Base-by-base conservation (phyloP, 140 eudicot genomes). In the Anethum foeniculum region DNA sequence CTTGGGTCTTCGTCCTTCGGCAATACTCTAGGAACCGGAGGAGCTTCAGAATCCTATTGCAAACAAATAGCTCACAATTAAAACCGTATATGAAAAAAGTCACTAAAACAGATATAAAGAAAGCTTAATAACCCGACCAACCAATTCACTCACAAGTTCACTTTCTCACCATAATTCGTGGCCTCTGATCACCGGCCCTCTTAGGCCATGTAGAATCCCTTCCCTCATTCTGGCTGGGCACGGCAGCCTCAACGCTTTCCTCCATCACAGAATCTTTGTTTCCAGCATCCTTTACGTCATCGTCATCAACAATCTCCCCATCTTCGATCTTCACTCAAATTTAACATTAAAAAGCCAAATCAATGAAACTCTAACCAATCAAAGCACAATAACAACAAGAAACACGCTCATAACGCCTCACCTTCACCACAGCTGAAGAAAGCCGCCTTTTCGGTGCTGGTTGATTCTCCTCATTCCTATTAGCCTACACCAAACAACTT, bases 341-440 rank as follows among this genome's bases (percentile, higher is more conserved):
- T 48, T 18, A 75, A 36, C 1, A 48, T 74, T 77, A 41, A 76
- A 81, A 39, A 62, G 1, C 36, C 14, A 62, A 62, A 27, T 47
- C 18, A 77, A 71, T 54, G 2, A 71, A 79, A 58, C 77, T 73
- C 56, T 39, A 39, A 10, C 48, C 12, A 28, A 71, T 62, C 32
- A 15, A n/a, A 65, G 46, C 77, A 51, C 18, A 25, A 75, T 75
- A 11, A 25, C 9, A 47, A 16, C 1, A 2, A 15, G 5, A 75
- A 6, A 69, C 46, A 28, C 77, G 71, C 16, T 67, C 34, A 75
- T 75, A 49, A 27, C 44, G 68, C 5, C 80, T 58, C 77, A 95
- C 99, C 96, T 91, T 95, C 77, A 95, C 96, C 84, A 95, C 97
- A 88, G 99, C 95, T 1, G 99, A 95, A 62, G 96, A 90, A 52